Base-by-base conservation (phyloP, 441 rosid genomes). In the Codiaeum variegatum region DNA sequence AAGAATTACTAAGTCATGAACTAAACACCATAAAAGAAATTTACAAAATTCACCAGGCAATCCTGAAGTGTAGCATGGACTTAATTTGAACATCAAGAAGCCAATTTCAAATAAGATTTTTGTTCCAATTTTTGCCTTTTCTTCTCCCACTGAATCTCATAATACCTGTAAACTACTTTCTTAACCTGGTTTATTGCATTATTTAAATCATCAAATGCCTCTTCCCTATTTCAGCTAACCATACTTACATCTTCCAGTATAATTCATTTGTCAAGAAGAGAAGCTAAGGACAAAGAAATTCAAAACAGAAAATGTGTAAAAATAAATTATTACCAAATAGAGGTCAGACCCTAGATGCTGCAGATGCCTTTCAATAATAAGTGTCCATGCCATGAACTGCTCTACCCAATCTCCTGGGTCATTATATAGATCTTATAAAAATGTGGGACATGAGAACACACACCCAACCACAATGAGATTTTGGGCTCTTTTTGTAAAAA, bases 151-250 rank as follows among this genome's bases (percentile, higher is more conserved):
- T 61, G 54, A 63, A 24, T 34, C 40, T 34, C 69, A 24, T 49
- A 24, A 11, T 75, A 85, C 90, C 87, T 86, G 86, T 56, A 81
- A 66, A 80, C 75, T 62, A 82, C 72, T 81, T 83, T 85, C 81
- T 84, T 66, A 81, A 71, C 28, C 72, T 82, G 85, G 66, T 79
- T 80, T 56, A 72, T 68, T 62, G 79, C 75, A 28, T 73, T 78
- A 62, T 69, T 85, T 21, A 80, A 75, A 60, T 83, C 85, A 29
- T 81, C 83, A 73, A 69, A 78, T 59, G 70, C 75, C 59, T 76
- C 80, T 79, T 79, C 81, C 78, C 81, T 83, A 71, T n/a, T 69
- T 76, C 61, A 67, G 66, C 47, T 49, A 70, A 68, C 76, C 70
- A 70, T 81, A 73, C 47, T 73, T 16, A 42, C 21, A 66, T 80